phyloP scores from a whole-genome alignment of 1,139 yeast genomes.

The Saccharomyces hybrid region DNA sequence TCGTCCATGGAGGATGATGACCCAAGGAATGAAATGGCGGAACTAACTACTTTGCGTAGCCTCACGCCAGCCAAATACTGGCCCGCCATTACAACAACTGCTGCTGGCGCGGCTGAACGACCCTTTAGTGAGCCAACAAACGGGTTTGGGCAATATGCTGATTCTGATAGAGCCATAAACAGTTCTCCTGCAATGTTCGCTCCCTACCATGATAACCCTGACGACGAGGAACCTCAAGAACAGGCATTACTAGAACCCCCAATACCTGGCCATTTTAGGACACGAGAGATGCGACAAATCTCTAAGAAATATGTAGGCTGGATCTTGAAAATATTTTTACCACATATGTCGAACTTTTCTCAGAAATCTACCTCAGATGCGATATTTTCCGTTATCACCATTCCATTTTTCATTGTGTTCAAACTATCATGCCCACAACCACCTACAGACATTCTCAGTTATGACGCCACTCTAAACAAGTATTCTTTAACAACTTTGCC shows the following conservation, averaged over 20 bases:
- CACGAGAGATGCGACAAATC: slow-evolving; percentile 5
- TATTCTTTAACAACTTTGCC: slow-evolving; percentile 14
- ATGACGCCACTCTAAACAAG: slow-evolving; percentile 12
- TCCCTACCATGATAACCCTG: slow-evolving; percentile 24
- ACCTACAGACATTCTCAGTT: slow-evolving; percentile 15
- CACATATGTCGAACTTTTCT: slow-evolving; percentile 24
- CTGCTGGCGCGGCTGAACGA: slow-evolving; percentile 6
- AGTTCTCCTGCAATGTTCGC: slow-evolving; percentile 23
- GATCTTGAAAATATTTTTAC: slow-evolving; percentile 18
- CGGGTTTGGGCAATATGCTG: neutral
- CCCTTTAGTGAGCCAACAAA: slow-evolving; percentile 20
- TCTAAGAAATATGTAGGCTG: slow-evolving; percentile 10
- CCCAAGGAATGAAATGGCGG: slow-evolving; percentile 5
- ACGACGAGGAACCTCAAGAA: slow-evolving; percentile 3
- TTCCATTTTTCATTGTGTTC: slow-evolving; percentile 26
- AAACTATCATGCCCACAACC: slow-evolving; percentile 27
- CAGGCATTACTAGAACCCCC: neutral
- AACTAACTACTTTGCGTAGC: slow-evolving; percentile 4
- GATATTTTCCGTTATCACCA: slow-evolving; percentile 21
- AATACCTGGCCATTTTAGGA: neutral
- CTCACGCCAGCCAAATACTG: neutral
- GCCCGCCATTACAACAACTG: neutral
- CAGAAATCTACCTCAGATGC: slow-evolving; percentile 20
- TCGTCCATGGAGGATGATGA: slow-evolving; percentile 9
- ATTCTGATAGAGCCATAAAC: slow-evolving; percentile 5